Conservation (phyloP, 1,284 basidiomycete species). For the Cryptococcus hybrid region DNA sequence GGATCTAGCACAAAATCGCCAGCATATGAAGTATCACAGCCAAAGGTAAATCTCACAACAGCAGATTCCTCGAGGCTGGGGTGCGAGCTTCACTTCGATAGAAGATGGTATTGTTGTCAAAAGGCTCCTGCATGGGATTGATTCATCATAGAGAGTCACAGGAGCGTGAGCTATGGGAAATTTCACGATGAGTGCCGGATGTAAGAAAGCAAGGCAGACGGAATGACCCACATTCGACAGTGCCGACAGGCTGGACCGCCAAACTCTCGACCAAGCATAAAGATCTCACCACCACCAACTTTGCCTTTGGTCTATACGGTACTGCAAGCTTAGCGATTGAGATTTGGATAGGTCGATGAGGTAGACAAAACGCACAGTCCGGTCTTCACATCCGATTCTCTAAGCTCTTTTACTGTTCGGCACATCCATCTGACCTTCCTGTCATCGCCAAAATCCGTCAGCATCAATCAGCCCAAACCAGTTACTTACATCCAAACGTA, state of each 20-base stretch:
- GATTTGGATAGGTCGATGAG: background rate
- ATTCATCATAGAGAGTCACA: constrained; percentile 19
- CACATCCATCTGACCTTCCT: constrained; percentile 23
- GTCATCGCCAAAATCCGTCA: background rate
- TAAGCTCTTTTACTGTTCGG: constrained; percentile 10
- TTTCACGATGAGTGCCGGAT: background rate
- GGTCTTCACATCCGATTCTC: constrained; percentile 7
- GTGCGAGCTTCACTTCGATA: constrained; percentile 13
- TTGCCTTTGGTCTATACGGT: constrained; percentile 3
- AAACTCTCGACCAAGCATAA: constrained; percentile 13
- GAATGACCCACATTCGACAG: constrained; percentile 18
- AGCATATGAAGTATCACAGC: background rate
- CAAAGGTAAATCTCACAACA: background rate
- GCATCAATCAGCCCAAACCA: background rate
- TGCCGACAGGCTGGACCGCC: constrained; percentile 20
- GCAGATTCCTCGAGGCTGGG: constrained; percentile 1
- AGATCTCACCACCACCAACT: constrained; percentile 16
- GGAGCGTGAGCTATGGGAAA: constrained; percentile 10
- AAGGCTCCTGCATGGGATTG: constrained; percentile 17
- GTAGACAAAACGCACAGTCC: constrained; percentile 9
- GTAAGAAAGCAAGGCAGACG: too few relatives aligned
- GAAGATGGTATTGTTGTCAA: constrained; percentile 11
- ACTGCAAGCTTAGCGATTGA: background rate
- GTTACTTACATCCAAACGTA: constrained; percentile 23
- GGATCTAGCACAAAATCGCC: background rate